Conservation (phyloP, 1,139 yeast species). For the Hansenula lynferdii region DNA sequence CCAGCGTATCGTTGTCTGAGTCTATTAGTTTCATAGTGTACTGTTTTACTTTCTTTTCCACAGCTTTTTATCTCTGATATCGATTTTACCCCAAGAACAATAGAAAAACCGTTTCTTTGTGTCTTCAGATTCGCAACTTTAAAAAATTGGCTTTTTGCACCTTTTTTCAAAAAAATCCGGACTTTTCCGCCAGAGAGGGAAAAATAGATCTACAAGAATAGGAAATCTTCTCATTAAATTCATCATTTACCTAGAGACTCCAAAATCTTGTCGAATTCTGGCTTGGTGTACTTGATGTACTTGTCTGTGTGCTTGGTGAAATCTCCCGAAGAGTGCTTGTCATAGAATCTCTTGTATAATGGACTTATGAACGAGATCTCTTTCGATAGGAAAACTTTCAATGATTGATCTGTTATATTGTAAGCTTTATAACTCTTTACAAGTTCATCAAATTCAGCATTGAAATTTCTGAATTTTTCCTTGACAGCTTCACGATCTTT, state of each 20-base stretch:
- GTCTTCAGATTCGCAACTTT: too few species aligned
- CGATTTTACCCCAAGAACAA: too few species aligned
- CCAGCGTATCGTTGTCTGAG: too few species aligned
- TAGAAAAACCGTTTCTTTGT: too few species aligned
- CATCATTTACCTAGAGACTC: constrained; percentile 27
- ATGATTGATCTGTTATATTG: constrained; percentile 59
- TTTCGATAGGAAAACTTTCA: constrained; percentile 54
- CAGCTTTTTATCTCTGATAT: too few species aligned
- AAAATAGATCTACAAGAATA: too few species aligned
- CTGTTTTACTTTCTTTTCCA: too few species aligned
- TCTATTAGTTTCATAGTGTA: too few species aligned
- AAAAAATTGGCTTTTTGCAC: too few species aligned
- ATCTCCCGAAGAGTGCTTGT: constrained; percentile 64
- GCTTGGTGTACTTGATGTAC: constrained; percentile 69
- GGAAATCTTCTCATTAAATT: too few species aligned
- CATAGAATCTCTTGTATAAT: constrained; percentile 79
- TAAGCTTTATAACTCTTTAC: constrained; percentile 58
- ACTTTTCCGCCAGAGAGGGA: too few species aligned
- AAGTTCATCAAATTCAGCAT: constrained; percentile 76
- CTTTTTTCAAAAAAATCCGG: too few species aligned
- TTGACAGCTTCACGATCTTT: constrained; percentile 84
- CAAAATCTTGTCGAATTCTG: constrained; percentile 47
- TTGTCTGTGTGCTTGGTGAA: constrained; percentile 68
- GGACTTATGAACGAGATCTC: constrained; percentile 77
- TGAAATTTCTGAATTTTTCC: constrained; percentile 78